Evolutionary conservation across 83 land plant species (phyloP), one percentile per base, ranked within the genome.

Genomic region (Thuja plicata): DNA sequence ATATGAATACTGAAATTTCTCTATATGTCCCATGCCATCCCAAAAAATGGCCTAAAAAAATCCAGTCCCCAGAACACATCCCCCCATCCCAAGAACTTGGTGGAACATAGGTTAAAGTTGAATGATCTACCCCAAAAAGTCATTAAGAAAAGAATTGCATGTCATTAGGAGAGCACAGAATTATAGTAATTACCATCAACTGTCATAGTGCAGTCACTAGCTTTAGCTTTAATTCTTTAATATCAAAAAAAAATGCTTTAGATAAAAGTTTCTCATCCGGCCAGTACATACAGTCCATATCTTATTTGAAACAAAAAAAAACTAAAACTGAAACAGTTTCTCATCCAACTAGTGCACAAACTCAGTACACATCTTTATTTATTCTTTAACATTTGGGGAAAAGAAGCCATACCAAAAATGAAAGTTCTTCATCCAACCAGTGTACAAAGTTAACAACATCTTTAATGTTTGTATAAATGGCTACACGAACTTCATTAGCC

Each of bases 351-450:
- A 97, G 76, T 92, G 95, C 50, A 98, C 99, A 89, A 97, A 98
- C 34, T 96, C 93, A 43, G 97, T 96, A 97, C 96, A 88, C 96
- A 88, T 98, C 99, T 60, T 96, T 93, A 89, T 97, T 98, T 54
- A 15, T 46, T 83, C 79, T 30, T 76, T 12, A 76, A 35, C 34
- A 35, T 83, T 50, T 50, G 54, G 54, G 15, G 54, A 50, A 34
- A 13, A 83, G 19, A 55, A 60, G 24, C 66, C 87, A 41, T 95
- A 98, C 99, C 98, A 98, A 86, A 92, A 92, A 97, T 52, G 99
- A 96, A 73, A 98, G 99, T 93, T 97, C 99, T 34, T 98, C 99
- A 88, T 98, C 99, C 17, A 98, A 94, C 99, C 99, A 97, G 76
- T 92, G 94, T 43, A 98, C 99, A 89, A 98, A 98, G 34, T 96